A percentile compares a stretch with the other conserved stretches of the same genome.
phyloP scores from a whole-genome alignment of 352 stramenopile genomes.

The Globisporangium megalacanthum region DNA sequence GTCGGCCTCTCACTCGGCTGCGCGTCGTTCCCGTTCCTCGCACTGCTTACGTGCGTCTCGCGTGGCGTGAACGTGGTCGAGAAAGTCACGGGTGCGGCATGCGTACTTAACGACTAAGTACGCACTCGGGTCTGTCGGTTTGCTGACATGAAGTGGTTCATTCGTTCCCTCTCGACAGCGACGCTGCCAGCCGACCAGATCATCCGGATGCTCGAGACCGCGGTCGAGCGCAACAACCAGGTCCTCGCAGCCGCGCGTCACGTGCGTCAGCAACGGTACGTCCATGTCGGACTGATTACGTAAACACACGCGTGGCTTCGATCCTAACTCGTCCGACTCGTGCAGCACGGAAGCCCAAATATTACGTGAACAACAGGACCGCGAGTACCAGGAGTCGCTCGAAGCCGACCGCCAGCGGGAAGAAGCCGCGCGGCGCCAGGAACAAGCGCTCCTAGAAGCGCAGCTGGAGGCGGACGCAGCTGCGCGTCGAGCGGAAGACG shows the following conservation, averaged over 20 bases:
- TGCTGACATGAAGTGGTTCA: background rate
- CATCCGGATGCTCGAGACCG: constrained; percentile 50
- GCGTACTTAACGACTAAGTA: background rate
- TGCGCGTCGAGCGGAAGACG: constrained; percentile 15
- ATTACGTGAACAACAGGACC: constrained; percentile 91
- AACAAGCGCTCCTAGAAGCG: constrained; percentile 34
- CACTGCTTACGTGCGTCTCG: constrained; percentile 72
- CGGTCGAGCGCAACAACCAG: constrained; percentile 71
- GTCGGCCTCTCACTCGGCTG: constrained; percentile 82
- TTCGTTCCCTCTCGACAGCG: constrained; percentile 18
- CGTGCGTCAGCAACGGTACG: constrained; percentile 55
- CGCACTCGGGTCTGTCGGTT: background rate
- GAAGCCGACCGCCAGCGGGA: constrained; percentile 84
- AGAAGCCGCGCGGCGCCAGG: constrained; percentile 40
- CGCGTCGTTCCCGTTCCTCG: constrained; percentile 75
- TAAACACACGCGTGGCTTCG: too few species aligned
- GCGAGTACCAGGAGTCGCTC: constrained; percentile 91
- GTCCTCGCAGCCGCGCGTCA: constrained; percentile 63
- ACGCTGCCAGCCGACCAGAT: constrained; percentile 53
- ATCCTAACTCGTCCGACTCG: too few species aligned
- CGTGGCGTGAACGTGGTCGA: constrained; percentile 79
- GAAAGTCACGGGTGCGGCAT: constrained; percentile 67
- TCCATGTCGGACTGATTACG: background rate
- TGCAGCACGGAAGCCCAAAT: constrained; percentile 72
- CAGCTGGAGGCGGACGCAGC: constrained; percentile 10